Percentiles rank a stretch among this genome's conserved stretches.
Evolutionary conservation across 805 yeast genomes (phyloP).

Genomic region (Wickerhamomyces hampshirensis): DNA sequence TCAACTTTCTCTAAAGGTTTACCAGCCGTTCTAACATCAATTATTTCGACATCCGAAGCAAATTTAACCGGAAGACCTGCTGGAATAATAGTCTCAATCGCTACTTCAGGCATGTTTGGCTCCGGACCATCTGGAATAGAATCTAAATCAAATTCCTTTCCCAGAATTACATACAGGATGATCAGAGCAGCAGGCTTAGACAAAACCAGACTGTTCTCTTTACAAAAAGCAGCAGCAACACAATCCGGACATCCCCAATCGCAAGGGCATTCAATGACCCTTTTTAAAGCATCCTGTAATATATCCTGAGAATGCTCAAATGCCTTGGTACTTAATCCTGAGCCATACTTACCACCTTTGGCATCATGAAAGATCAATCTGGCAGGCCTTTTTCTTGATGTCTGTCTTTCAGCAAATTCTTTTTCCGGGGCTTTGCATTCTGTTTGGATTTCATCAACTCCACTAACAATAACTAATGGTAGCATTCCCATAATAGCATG

Average conservation of each 20-base stretch:
- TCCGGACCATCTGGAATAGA: conserved; percentile 67
- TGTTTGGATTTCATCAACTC: conserved; percentile 74
- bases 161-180: conserved; percentile 58
- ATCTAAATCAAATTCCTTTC: conserved; percentile 43
- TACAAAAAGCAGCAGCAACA: conserved; percentile 77
- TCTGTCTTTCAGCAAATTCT: conserved; percentile 77
- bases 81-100: conserved; percentile 64
- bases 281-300: conserved; percentile 50
- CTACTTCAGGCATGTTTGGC: conserved; percentile 62
- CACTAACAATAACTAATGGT: conserved; percentile 68
- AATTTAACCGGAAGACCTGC: conserved; percentile 52
- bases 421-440: conserved; percentile 98
- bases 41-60: conserved; percentile 54
- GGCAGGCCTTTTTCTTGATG: conserved; percentile 77
- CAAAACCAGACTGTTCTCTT: conserved; percentile 74
- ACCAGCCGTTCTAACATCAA: conserved; percentile 34
- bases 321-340: conserved; percentile 75
- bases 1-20: conserved; percentile 13
- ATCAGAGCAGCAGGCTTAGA: conserved; percentile 83
- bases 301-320: conserved; percentile 74
- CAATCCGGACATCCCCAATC: conserved; percentile 74
- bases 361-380: conserved; percentile 80
- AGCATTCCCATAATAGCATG: conserved; percentile 81
- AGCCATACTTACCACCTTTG: conserved; percentile 73
- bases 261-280: conserved; percentile 62